Evolutionary conservation across 2,329 filamentous ascomycete species (phyloP).

Genomic region (Rasamsonia emersonii): DNA sequence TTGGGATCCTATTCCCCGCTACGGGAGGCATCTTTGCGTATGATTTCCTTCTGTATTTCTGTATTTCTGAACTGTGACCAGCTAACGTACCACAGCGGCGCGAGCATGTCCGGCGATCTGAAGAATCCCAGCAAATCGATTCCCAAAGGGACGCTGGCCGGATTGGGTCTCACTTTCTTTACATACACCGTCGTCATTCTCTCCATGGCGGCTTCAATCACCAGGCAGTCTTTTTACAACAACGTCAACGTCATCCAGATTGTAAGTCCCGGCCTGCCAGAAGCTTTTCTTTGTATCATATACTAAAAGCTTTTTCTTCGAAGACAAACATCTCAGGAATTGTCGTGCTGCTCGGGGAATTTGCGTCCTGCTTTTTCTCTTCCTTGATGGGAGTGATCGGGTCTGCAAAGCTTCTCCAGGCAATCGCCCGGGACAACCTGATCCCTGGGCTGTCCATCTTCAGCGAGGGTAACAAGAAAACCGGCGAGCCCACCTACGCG

Average conservation of each 20-base stretch:
- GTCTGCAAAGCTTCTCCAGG: conserved; percentile 75
- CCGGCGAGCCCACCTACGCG: conserved; percentile 67
- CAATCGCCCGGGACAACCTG: conserved; percentile 68
- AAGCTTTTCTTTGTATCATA: neutral
- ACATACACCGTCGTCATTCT: conserved; percentile 69
- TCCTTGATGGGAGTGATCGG: conserved; percentile 81
- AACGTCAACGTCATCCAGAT: conserved; percentile 75
- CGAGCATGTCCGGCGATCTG: conserved; percentile 84
- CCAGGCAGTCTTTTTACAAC: conserved; percentile 61
- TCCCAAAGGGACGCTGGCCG: conserved; percentile 72
- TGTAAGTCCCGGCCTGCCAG: conserved; percentile 30
- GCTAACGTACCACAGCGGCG: conserved; percentile 49
- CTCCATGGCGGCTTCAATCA: conserved; percentile 68
- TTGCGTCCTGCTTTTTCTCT: conserved; percentile 76
- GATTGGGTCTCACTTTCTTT: conserved; percentile 65
- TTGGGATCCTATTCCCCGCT: conserved; percentile 76
- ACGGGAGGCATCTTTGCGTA: conserved; percentile 53
- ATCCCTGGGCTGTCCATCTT: conserved; percentile 69
- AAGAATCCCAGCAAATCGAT: conserved; percentile 77
- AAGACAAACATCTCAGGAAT: conserved; percentile 67
- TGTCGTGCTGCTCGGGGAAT: conserved; percentile 70
- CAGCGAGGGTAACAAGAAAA: conserved; percentile 60
- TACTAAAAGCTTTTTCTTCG: conserved; percentile 3
- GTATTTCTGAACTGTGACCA: conserved; percentile 27
- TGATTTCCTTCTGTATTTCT: conserved; percentile 14